Base-by-base conservation (phyloP, 176 grass and related monocot species). In the Phyllostachys edulis region DNA sequence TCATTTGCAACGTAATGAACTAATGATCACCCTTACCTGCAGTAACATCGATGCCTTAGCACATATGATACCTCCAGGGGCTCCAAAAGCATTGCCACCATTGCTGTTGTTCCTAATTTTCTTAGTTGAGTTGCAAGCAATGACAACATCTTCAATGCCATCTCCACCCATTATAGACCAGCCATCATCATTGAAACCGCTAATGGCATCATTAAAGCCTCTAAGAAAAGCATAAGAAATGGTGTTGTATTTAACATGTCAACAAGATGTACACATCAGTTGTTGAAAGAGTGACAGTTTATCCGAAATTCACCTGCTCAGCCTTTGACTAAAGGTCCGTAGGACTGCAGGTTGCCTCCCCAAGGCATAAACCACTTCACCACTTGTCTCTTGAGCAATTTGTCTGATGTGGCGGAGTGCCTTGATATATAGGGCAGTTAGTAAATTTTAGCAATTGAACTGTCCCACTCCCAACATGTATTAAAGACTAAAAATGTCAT, bases 41-140 rank as follows among this genome's bases (percentile, higher is more conserved):
- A 99, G 88, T 75, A 99, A 69, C 96, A 99, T 99, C 40, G 96
- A 99, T 84, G 96, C 96, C 87, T 96, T 99, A 36, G 96, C 96
- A 96, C 96, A 99, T 41, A 99, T 92, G 78, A 93, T 90, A 76
- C 93, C 96, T 89, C 93, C 96, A 75, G 80, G 75, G 14, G 75
- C 72, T 75, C 82, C 83, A 74, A 98, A 91, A 42, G 85, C 44
- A 85, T 90, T 78, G 41, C 73, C 83, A 56, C 66, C 79, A 75
- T 82, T 89, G 50, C 11, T 78, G 82, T 71, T 54, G 55, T 64
- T 86, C 61, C 84, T 93, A 78, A 84, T 82, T 89, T 94, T 99
- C 83, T 96, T 99, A 55, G 89, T 85, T 83, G 91, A 87, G 79
- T 92, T 99, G 82, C 82, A 90, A 56, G 93, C 77, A 82, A 98